A percentile compares a stretch with the other conserved stretches of the same genome.
These are phyloP conservation scores for Gossypium lobatum DNA, from an alignment of 441 rosid genomes.

Conservation along the genomic window DNA sequence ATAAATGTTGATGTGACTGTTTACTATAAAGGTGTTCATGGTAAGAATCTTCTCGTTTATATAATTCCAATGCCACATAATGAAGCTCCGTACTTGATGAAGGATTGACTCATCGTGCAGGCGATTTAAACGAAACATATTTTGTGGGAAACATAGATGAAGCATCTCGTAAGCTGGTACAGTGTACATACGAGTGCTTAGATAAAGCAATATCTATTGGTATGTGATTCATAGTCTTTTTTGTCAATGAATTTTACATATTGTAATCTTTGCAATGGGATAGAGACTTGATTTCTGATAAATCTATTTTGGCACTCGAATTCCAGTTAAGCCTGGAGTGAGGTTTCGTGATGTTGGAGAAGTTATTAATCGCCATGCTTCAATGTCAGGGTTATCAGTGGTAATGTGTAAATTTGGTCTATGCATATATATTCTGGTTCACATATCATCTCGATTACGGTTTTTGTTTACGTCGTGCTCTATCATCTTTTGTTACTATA, in stretches of 20 bases:
- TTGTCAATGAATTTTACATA: background rate
- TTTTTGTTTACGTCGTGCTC: background rate
- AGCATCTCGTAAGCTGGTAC: constrained; percentile 72
- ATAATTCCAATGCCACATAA: background rate
- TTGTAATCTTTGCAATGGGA: background rate
- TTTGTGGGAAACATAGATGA: constrained; percentile 94
- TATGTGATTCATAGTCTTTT: constrained; percentile 20
- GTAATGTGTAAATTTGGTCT: constrained; percentile 36
- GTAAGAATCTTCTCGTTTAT: constrained; percentile 34
- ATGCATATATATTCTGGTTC: background rate
- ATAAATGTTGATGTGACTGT: constrained; percentile 86
- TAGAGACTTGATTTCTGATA: background rate
- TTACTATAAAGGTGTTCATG: constrained; percentile 85
- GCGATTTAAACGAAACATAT: constrained; percentile 91
- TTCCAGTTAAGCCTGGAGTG: constrained; percentile 87
- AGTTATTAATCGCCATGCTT: constrained; percentile 79
- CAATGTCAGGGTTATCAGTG: constrained; percentile 92
- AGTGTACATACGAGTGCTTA: constrained; percentile 83
- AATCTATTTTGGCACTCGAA: background rate
- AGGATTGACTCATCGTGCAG: constrained; percentile 27
- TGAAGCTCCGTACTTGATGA: constrained; percentile 11
- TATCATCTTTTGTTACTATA: constrained; percentile 24
- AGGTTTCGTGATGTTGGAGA: constrained; percentile 93
- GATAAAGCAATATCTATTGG: constrained; percentile 89
- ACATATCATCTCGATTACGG: background rate